These are phyloP conservation scores for Spatholobus suberectus DNA, from an alignment of 306 rosid species.

Conservation along the genomic window DNA sequence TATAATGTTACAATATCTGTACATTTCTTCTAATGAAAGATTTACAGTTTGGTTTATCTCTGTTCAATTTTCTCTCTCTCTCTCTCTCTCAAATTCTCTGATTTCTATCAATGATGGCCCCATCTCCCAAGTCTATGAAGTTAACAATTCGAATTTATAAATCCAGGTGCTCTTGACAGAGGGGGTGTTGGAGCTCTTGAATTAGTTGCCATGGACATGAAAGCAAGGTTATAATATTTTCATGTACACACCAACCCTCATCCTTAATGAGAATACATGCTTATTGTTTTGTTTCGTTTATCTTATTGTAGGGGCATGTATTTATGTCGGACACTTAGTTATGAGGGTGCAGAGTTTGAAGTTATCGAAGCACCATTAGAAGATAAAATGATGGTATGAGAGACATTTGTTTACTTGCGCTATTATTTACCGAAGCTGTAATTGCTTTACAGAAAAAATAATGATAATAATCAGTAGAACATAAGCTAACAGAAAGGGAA, in stretches of 20 bases:
- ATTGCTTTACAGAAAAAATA: constrained; percentile 5
- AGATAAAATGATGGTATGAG: constrained; percentile 88
- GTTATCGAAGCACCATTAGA: constrained; percentile 91
- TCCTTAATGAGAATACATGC: background rate
- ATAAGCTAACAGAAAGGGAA: constrained; percentile 7
- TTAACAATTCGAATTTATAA: constrained; percentile 20
- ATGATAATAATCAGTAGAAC: constrained; percentile 22
- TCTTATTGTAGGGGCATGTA: constrained; percentile 90
- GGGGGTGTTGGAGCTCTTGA: constrained; percentile 99
- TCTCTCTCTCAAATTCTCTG: no score
- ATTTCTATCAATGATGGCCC: no score
- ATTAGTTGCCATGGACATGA: constrained; percentile 99
- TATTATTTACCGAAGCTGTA: background rate
- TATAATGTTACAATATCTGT: no score
- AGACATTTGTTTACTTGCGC: constrained; percentile 32
- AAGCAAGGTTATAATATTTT: constrained; percentile 79
- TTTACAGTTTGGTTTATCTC: no score
- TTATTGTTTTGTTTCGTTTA: constrained; percentile 35
- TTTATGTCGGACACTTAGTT: constrained; percentile 95
- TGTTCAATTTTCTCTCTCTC: no score
- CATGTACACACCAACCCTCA: background rate
- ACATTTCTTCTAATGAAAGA: no score
- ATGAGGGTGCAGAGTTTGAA: constrained; percentile 89
- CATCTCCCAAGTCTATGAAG: constrained; percentile 1
- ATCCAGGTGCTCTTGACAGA: constrained; percentile 89